Conservation (phyloP, 169 alveolate species). For the Cytauxzoon felis region DNA sequence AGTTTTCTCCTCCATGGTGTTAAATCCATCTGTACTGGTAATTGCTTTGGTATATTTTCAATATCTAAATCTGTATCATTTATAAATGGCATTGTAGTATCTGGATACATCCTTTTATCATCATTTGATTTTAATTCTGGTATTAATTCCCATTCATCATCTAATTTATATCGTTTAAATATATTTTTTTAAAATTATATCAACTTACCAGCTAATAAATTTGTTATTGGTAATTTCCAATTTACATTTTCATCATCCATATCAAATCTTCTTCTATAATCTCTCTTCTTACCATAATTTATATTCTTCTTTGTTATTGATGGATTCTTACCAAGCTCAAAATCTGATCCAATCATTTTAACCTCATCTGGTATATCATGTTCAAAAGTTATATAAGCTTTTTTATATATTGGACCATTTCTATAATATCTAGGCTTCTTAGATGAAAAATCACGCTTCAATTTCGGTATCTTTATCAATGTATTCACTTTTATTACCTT, state of each 20-base stretch:
- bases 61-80: slow-evolving; percentile 54
- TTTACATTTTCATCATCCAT: slow-evolving; percentile 61
- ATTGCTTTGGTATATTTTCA: slow-evolving; percentile 31
- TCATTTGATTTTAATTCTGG: slow-evolving; percentile 22
- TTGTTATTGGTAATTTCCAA: slow-evolving; percentile 73
- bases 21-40: slow-evolving; percentile 69
- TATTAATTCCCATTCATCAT: slow-evolving; percentile 63
- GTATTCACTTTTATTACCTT: slow-evolving; percentile 81
- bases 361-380: slow-evolving; percentile 82
- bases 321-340: slow-evolving; percentile 76
- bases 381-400: slow-evolving; percentile 82
- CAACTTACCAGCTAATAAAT: slow-evolving; percentile 67
- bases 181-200: neutral
- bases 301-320: slow-evolving; percentile 77
- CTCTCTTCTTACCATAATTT: slow-evolving; percentile 70
- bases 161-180: slow-evolving; percentile 25
- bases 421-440: slow-evolving; percentile 69
- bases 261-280: slow-evolving; percentile 48
- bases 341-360: slow-evolving; percentile 78
- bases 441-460: slow-evolving; percentile 68
- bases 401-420: slow-evolving; percentile 82
- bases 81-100: slow-evolving; percentile 57
- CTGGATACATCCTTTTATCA: slow-evolving; percentile 60
- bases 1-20: slow-evolving; percentile 78
- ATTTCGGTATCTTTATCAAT: slow-evolving; percentile 75